Evolutionary conservation across 805 yeast species (phyloP).

Genomic region (Ogataea methylovora): DNA sequence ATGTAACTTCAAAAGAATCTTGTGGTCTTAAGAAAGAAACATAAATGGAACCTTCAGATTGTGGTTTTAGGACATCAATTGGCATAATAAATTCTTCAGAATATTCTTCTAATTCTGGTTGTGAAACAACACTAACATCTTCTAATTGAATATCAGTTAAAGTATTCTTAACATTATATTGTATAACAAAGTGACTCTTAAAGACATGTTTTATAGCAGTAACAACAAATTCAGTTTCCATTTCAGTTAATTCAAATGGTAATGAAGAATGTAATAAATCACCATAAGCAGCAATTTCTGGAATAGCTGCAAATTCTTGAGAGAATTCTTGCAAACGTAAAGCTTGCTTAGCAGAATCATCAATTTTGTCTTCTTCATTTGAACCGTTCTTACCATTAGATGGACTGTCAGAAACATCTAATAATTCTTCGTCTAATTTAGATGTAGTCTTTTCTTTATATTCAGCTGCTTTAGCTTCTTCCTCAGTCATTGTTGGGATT

Average conservation of each 20-base stretch:
- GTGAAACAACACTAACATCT: slow-evolving; percentile 64
- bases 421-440: slow-evolving; percentile 13
- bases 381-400: slow-evolving; percentile 12
- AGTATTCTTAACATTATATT: slow-evolving; percentile 81
- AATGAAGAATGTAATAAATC: slow-evolving; percentile 63
- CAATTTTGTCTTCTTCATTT: slow-evolving; percentile 18
- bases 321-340: slow-evolving; percentile 57
- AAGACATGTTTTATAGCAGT: slow-evolving; percentile 78
- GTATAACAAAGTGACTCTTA: slow-evolving; percentile 64
- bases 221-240: slow-evolving; percentile 90
- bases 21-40: slow-evolving; percentile 63
- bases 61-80: slow-evolving; percentile 64
- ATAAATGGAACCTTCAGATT: slow-evolving; percentile 65
- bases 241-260: slow-evolving; percentile 69
- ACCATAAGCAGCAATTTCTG: slow-evolving; percentile 72
- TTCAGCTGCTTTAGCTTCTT: slow-evolving; percentile 61
- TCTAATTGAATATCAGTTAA: slow-evolving; percentile 69
- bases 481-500: slow-evolving; percentile 60
- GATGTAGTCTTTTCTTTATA: slow-evolving; percentile 42
- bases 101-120: slow-evolving; percentile 51
- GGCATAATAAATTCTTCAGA: slow-evolving; percentile 70
- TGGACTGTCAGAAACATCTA: slow-evolving; percentile 13
- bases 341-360: slow-evolving; percentile 21
- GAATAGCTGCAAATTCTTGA: slow-evolving; percentile 60
- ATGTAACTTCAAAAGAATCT: slow-evolving; percentile 25